Conservation (phyloP, 2,329 filamentous ascomycete species). For the Decorospora gaudefroyi region DNA sequence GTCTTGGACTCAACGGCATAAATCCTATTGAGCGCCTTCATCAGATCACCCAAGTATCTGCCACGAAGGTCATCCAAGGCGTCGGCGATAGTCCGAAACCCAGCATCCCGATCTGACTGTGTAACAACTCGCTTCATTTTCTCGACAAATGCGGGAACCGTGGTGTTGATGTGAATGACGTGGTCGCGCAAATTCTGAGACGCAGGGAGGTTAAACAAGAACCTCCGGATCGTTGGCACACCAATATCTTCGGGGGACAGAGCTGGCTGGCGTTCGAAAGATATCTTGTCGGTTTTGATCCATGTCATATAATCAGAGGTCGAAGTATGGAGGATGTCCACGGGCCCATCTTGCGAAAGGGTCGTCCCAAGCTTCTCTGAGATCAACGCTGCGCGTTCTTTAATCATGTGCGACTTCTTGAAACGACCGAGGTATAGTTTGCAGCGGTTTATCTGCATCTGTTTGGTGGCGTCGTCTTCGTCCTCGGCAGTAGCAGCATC, state of each 20-base stretch:
- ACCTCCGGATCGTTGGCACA: slow-evolving; percentile 21
- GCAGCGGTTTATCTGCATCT: slow-evolving; percentile 11
- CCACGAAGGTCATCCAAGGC: slow-evolving; percentile 14
- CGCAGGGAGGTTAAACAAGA: slow-evolving; percentile 20
- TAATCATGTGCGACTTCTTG: slow-evolving; percentile 12
- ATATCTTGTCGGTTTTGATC: slow-evolving; percentile 20
- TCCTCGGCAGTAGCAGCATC: slow-evolving; percentile 1
- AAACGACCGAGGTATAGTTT: slow-evolving; percentile 17
- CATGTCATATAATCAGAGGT: slow-evolving; percentile 26
- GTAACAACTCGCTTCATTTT: slow-evolving; percentile 17
- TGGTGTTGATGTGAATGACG: slow-evolving; percentile 8
- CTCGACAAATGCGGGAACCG: slow-evolving; percentile 17
- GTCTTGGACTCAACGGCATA: no score
- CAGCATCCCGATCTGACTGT: slow-evolving; percentile 16
- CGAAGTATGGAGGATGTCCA: slow-evolving; percentile 20
- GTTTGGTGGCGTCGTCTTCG: not conserved
- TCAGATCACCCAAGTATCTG: not conserved
- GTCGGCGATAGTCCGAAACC: slow-evolving; percentile 21
- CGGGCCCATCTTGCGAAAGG: slow-evolving; percentile 3
- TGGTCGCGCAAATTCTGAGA: slow-evolving; percentile 21
- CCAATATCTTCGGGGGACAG: slow-evolving; percentile 20
- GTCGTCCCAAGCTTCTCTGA: slow-evolving; percentile 12
- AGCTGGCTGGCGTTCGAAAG: slow-evolving; percentile 16
- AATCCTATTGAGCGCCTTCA: not conserved
- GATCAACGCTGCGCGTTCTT: slow-evolving; percentile 15